A percentile compares a stretch with the other conserved stretches of the same genome.
phyloP scores from a whole-genome alignment of 2,329 filamentous ascomycete species.

The Blumeria graminis region DNA sequence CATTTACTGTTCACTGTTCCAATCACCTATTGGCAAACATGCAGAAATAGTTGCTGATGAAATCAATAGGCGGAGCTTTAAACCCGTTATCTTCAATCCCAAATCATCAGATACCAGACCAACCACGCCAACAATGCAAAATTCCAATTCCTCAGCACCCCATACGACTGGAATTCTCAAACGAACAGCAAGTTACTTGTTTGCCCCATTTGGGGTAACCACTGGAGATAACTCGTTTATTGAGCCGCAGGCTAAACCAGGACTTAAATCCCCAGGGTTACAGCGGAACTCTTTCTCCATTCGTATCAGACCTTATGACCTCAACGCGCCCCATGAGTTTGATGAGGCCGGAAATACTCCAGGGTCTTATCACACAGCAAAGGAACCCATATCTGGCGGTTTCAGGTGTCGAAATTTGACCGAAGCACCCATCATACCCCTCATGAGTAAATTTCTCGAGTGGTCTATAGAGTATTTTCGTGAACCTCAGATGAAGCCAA shows the following conservation, averaged over 20 bases:
- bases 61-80: slow-evolving; percentile 29
- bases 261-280: slow-evolving; percentile 10
- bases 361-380: slow-evolving; percentile 51
- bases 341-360: slow-evolving; percentile 41
- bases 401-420: slow-evolving; percentile 39
- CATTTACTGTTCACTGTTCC: slow-evolving; percentile 52
- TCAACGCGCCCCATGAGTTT: slow-evolving; percentile 45
- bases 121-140: slow-evolving; percentile 13
- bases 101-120: slow-evolving; percentile 9
- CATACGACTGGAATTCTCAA: slow-evolving; percentile 33
- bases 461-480: slow-evolving; percentile 98
- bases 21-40: slow-evolving; percentile 48
- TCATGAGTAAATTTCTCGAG: slow-evolving; percentile 67
- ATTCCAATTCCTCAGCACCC: slow-evolving; percentile 16
- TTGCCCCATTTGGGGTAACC: slow-evolving; percentile 26
- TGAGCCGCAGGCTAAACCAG: slow-evolving; percentile 7
- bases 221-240: slow-evolving; percentile 11
- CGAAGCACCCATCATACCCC: slow-evolving; percentile 39
- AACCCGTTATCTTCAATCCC: slow-evolving; percentile 19
- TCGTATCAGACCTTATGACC: slow-evolving; percentile 26
- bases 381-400: slow-evolving; percentile 54
- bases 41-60: slow-evolving; percentile 55
- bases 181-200: slow-evolving; percentile 37
- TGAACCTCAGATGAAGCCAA: slow-evolving; percentile 92
- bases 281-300: slow-evolving; percentile 11